Base-by-base conservation (phyloP, 192 early-diverging fungal species). In the Funneliformis geosporum region DNA sequence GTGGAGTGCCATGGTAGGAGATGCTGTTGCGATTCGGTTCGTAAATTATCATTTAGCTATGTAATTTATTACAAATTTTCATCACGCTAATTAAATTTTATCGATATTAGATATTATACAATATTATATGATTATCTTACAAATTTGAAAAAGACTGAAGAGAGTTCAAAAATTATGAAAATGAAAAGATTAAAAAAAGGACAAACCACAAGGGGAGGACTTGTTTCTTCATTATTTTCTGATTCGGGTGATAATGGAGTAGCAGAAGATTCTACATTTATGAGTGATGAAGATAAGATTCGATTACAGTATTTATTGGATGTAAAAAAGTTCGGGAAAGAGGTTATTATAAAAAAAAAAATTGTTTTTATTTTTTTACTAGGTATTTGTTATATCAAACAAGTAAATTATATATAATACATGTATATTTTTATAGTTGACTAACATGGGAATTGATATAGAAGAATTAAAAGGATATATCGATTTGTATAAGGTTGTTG, bases 251-350 rank as follows among this genome's bases (percentile, higher is more conserved):
- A 40, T 11, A 42, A 42, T 4, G 60, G 27, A 16, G 18, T 40
- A 1, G 33, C 61, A 14, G 83, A 84, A 23, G 28, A 62, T 62
- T 74, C 60, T 33, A 28, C 81, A n/a, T 67, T 70, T 18, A 81
- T 91, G 83, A 83, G 85, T 25, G 87, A 87, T 39, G 85, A 85
- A 38, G 90, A 91, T 74, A 91, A 90, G 50, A 86, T 90, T 76
- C 82, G 87, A 8, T 43, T 91, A 21, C 90, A 91, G 61, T 80
- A 84, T 33, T 79, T 83, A 39, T 80, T 91, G 39, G 90, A 91
- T 81, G 88, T 89, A 11, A 67, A 66, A 21, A 81, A 81, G 46
- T 87, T 87, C 64, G 87, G 84, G 18, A 74, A 79, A 33, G 88
- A 91, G 84, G 90, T 90, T 83, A 82, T 43, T n/a, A n/a, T 64